These are phyloP conservation scores for Entophlyctis luteolus DNA, from an alignment of 192 early-diverging fungal species.

Conservation along the genomic window DNA sequence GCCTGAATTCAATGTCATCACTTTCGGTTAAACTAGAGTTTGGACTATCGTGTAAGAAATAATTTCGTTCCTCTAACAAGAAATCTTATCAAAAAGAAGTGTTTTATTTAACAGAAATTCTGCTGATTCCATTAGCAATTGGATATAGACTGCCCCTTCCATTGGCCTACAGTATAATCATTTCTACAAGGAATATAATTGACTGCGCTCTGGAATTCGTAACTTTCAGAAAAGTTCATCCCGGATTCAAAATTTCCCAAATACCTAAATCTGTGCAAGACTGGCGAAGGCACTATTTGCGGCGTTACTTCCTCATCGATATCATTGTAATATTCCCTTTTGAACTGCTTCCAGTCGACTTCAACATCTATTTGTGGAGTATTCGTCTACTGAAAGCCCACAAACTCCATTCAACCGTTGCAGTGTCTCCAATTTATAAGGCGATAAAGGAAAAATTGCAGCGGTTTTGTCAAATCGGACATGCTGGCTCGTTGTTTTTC, in stretches of 20 bases:
- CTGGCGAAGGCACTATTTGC: not conserved
- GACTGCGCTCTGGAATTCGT: not conserved
- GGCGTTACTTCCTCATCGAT: not conserved
- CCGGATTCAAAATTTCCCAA: not conserved
- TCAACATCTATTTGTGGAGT: not conserved
- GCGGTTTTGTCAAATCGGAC: not conserved
- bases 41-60: not conserved
- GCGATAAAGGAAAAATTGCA: not conserved
- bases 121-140: constrained; percentile 7
- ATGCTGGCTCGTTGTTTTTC: not conserved
- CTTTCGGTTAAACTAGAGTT: not conserved
- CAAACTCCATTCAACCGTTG: not conserved
- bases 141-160: not conserved
- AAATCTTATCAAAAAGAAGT: too few species aligned
- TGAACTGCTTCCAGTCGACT: not conserved
- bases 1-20: not conserved
- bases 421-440: not conserved
- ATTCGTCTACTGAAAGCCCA: not conserved
- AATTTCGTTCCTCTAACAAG: not conserved
- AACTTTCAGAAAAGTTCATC: not conserved
- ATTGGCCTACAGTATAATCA: not conserved
- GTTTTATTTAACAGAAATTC: not conserved
- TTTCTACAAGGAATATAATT: not conserved
- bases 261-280: not conserved
- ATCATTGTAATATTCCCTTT: constrained; percentile 2